Base-by-base conservation (phyloP, 176 grass and related monocot genomes). In the Melocanna baccifera region DNA sequence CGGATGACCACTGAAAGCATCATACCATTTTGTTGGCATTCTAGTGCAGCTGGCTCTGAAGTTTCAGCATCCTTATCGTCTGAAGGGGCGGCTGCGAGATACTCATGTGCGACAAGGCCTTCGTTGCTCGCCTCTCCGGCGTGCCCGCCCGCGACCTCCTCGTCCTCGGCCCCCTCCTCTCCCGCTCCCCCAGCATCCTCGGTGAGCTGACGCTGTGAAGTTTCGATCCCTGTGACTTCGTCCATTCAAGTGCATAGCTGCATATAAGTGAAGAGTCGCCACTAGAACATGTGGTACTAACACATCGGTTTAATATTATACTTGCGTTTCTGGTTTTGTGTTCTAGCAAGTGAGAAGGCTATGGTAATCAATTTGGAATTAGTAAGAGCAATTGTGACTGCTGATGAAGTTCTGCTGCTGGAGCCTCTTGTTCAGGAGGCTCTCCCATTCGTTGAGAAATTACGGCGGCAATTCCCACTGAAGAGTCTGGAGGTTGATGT, bases 361-460 rank as follows among this genome's bases (percentile, higher is more conserved):
- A 98, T 98, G 84, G 89, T 98, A 76, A 87, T 98, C 79, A 98
- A 95, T 68, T 88, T 98, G 32, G 96, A 98, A 80, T 88, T 90
- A 75, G 93, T 98, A 73, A 87, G 88, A 81, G 89, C 87, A 18
- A 95, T 98, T 15, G 87, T 98, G 69, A 98, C 94, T 22, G 79
- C 89, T 53, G 94, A 97, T 71, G 91, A 97, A 86, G 55, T 91
- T 29, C 85, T 94, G 46, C 63, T 94, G 55, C 83, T 92, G 61
- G 94, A 97, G 65, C 94, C 94, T 86, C 87, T 97, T 68, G 87
- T 73, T 43, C 89, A 92, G n/a, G 91, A 94, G 87, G 94, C 94
- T 86, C 71, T 93, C 23, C 96, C 96, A 81, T 98, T 98, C 70
- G 80, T 98, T 25, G 93, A 98, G 57, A 92, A 92, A 78, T 52